Base-by-base conservation (phyloP, 2,329 filamentous ascomycete genomes). In the Cladosporium sp. region DNA sequence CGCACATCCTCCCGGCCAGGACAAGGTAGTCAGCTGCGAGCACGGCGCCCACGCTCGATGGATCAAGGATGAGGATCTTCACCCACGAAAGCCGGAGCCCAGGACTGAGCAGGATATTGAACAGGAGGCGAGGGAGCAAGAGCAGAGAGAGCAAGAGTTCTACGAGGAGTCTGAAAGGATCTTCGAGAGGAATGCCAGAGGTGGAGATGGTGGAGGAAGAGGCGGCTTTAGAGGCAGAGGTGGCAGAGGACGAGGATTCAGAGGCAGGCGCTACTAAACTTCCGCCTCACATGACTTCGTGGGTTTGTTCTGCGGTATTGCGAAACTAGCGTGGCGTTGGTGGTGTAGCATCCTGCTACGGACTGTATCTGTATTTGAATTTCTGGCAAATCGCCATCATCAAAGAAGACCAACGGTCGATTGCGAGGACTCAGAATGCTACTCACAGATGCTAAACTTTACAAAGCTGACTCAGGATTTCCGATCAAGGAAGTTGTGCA, bases 41-140 rank as follows among this genome's bases (percentile, higher is more conserved):
- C 84, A 88, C 63, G 90, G 90, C 19, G 88, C 90, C 5, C 94
- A 99, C 74, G 87, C 93, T 3, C 83, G 86, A 60, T 97, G 90
- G 87, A 75, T 77, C 17, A 80, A 74, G n/a, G 84, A 86, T 22
- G 84, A 84, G 68, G 86, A 92, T 63, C 77, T 87, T 57, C 65
- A 69, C 59, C 70, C 70, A 36, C 81, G 79, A 61, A 81, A 80
- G 66, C 84, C 83, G 5, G 82, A 82, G 60, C 79, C 82, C 42
- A 76, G 78, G 58, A 78, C 92, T 39, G 88, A 90, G 72, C 88
- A 88, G 78, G 90, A 88, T 7, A 84, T 84, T 30, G 86, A 88
- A 63, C 89, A 88, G 78, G 78, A 85, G 47, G 84, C 86, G 70
- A 76, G 76, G 55, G 84, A 87, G 62, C 77, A 88, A 71, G 84